Evolutionary conservation across 2,329 filamentous ascomycete species (phyloP).

Genomic region (Ploettnerulaceae sp.): DNA sequence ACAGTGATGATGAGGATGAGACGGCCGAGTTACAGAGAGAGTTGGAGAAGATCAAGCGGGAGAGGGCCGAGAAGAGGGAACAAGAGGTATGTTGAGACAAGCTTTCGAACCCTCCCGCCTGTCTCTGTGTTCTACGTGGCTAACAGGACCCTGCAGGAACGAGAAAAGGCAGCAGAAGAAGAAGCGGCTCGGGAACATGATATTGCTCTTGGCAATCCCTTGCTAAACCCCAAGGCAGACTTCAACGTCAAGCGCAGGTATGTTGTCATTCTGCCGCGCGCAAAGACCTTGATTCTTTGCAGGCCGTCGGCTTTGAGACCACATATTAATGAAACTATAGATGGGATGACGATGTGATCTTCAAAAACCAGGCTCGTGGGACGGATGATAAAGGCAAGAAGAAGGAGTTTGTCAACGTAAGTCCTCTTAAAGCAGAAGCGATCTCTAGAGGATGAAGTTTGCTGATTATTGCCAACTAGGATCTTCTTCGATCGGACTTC

Average conservation of each 20-base stretch:
- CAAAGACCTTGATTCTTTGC: too few species aligned
- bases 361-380: slow-evolving; percentile 96
- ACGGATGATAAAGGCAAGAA: slow-evolving; percentile 85
- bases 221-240: slow-evolving; percentile 75
- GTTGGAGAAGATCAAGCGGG: slow-evolving; percentile 86
- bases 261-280: slow-evolving; percentile 8
- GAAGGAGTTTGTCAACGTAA: slow-evolving; percentile 95
- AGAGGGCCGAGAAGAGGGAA: slow-evolving; percentile 72
- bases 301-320: too few species aligned
- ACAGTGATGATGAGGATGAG: slow-evolving; percentile 70
- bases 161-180: slow-evolving; percentile 73
- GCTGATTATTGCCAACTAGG: slow-evolving; percentile 41
- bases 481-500: slow-evolving; percentile 90
- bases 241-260: slow-evolving; percentile 78
- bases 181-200: slow-evolving; percentile 80
- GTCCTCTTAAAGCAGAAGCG: slow-evolving; percentile 32
- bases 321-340: slow-evolving; percentile 35
- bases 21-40: slow-evolving; percentile 88
- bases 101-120: background rate
- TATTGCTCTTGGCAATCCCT: slow-evolving; percentile 86
- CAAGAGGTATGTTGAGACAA: slow-evolving; percentile 57
- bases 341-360: slow-evolving; percentile 98
- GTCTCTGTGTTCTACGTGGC: background rate
- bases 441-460: slow-evolving; percentile 3
- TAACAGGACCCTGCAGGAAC: slow-evolving; percentile 50